Conservation (phyloP, 208 protist genomes). For the Angomonas ambiguus region DNA sequence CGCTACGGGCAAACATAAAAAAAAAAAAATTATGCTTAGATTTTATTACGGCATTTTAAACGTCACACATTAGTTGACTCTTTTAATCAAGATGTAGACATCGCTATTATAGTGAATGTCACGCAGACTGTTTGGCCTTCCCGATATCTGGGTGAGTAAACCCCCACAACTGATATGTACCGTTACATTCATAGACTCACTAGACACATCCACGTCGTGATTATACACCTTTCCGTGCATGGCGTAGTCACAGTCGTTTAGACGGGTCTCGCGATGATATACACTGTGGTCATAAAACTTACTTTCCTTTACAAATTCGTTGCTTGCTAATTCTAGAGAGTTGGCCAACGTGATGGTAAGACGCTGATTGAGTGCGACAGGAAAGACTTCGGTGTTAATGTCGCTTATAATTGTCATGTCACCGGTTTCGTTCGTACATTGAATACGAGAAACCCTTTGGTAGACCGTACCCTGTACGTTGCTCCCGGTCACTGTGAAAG, state of each 20-base stretch:
- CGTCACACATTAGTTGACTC: conserved; percentile 51
- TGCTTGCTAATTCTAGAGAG: conserved; percentile 87
- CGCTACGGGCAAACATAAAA: conserved; percentile 5
- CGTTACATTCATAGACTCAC: conserved; percentile 51
- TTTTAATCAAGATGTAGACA: conserved; percentile 84
- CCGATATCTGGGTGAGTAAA: conserved; percentile 93
- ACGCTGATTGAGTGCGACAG: conserved; percentile 87
- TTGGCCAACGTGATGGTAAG: conserved; percentile 93
- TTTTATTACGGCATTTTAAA: not conserved
- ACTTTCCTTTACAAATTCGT: conserved; percentile 27
- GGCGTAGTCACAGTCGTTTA: conserved; percentile 97
- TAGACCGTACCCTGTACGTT: conserved; percentile 82
- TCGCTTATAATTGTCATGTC: conserved; percentile 82
- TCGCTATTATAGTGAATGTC: conserved; percentile 91
- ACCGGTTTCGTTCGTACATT: conserved; percentile 75
- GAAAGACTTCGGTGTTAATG: conserved; percentile 97
- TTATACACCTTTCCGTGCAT: conserved; percentile 97
- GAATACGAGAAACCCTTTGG: conserved; percentile 78
- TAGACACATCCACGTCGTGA: conserved; percentile 80
- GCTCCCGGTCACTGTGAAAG: conserved; percentile 75
- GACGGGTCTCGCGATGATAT: conserved; percentile 82
- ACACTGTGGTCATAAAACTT: conserved; percentile 90
- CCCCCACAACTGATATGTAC: conserved; percentile 97
- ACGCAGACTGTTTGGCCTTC: conserved; percentile 80
- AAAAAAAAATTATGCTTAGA: conserved; percentile 9